phyloP scores from a whole-genome alignment of 805 yeast species.

The Dipodascopsis uninucleata region DNA sequence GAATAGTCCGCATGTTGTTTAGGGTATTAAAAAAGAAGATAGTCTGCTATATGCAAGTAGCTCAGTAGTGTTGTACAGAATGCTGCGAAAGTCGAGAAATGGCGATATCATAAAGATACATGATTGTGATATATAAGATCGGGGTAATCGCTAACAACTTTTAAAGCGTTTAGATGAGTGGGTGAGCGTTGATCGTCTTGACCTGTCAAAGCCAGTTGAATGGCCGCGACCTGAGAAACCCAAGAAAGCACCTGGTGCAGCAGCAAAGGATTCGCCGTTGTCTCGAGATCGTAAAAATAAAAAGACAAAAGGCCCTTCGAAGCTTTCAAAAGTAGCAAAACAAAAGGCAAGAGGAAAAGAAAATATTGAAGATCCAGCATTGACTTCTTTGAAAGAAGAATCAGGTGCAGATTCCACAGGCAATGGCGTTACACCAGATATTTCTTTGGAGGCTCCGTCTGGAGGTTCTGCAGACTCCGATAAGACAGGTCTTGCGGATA shows the following conservation, averaged over 20 bases:
- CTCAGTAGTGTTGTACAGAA: too few species aligned
- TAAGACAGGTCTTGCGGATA: constrained; percentile 31
- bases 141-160: too few species aligned
- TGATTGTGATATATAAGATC: not conserved
- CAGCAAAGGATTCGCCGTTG: constrained; percentile 28
- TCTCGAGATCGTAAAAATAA: constrained; percentile 22
- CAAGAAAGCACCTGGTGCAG: constrained; percentile 41
- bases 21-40: too few species aligned
- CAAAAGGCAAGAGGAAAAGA: constrained; percentile 39
- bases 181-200: constrained; percentile 71
- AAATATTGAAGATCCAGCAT: constrained; percentile 20
- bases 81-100: too few species aligned
- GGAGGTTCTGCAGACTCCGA: constrained; percentile 23
- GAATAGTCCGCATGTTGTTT: too few species aligned
- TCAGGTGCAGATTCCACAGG: constrained; percentile 8
- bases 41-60: too few species aligned
- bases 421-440: constrained; percentile 31
- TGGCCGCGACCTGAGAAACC: constrained; percentile 60
- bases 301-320: constrained; percentile 24
- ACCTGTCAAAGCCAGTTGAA: constrained; percentile 63
- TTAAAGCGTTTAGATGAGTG: constrained; percentile 82
- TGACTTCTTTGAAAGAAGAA: constrained; percentile 20
- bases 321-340: constrained; percentile 34
- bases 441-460: constrained; percentile 36
- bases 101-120: not conserved